Evolutionary conservation across 73 alveolate genomes (phyloP).

Genomic region (Blepharisma japonicum): DNA sequence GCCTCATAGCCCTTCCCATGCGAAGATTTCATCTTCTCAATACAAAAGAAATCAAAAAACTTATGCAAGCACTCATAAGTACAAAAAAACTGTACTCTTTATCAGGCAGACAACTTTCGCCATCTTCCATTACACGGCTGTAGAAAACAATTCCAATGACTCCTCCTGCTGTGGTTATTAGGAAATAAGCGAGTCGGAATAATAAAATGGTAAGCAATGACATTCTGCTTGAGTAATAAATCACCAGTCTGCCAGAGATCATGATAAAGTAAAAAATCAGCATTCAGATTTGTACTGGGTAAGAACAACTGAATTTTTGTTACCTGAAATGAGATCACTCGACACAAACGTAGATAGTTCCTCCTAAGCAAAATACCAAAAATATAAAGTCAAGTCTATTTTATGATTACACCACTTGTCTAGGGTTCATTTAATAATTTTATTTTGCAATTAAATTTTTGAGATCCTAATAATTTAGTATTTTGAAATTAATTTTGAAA

Average conservation of each 20-base stretch:
- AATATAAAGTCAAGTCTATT: too few relatives aligned
- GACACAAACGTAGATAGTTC: background rate
- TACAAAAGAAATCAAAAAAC: constrained; percentile 14
- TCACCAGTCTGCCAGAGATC: constrained; percentile 18
- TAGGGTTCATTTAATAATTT: too few relatives aligned
- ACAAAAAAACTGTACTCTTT: background rate
- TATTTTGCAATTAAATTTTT: too few relatives aligned
- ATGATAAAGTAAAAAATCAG: background rate
- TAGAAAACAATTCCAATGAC: constrained; percentile 8
- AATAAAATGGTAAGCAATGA: background rate
- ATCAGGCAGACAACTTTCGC: background rate
- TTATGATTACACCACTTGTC: too few relatives aligned
- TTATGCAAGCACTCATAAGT: background rate
- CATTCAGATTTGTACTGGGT: background rate
- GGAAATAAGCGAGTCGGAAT: constrained; percentile 19
- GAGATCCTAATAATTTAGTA: too few relatives aligned
- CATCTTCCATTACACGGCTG: background rate
- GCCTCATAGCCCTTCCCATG: background rate
- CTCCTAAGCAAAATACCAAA: too few relatives aligned
- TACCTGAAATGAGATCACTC: background rate
- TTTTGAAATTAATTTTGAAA: too few relatives aligned
- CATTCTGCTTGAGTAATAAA: constrained; percentile 14
- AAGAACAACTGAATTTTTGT: background rate
- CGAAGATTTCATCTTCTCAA: background rate
- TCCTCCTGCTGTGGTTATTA: background rate